phyloP scores from a whole-genome alignment of 805 yeast species.

The Spathaspora arborariae region DNA sequence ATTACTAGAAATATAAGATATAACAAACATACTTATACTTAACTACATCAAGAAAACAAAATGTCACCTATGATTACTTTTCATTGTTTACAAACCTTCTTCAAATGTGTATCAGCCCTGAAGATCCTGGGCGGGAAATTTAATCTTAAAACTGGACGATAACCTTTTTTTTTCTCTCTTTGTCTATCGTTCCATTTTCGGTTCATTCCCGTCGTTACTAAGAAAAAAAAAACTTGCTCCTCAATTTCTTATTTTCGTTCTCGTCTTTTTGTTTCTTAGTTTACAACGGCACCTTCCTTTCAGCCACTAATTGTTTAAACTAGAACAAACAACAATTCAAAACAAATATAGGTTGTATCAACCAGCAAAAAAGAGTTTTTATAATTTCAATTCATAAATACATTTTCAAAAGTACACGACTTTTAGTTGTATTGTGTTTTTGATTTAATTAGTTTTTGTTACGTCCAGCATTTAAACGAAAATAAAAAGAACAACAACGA shows the following conservation, averaged over 20 bases:
- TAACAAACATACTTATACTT: no score
- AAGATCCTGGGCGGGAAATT: not conserved
- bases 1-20: no score
- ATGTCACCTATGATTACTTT: no score
- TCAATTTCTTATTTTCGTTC: not conserved
- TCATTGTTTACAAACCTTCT: no score
- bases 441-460: not conserved
- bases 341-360: not conserved
- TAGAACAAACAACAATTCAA: not conserved
- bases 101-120: no score
- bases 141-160: not conserved
- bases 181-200: not conserved
- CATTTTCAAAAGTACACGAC: not conserved
- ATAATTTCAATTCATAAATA: not conserved
- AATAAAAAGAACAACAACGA: not conserved
- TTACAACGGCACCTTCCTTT: not conserved
- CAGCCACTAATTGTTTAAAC: not conserved
- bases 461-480: not conserved
- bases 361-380: not conserved
- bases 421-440: not conserved
- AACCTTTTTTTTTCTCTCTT: not conserved
- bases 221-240: not conserved
- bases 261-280: not conserved
- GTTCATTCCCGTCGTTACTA: not conserved
- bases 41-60: no score